Evolutionary conservation across 768 basidiomycete genomes (phyloP).

Genomic region (Tylopilus subfusipes): DNA sequence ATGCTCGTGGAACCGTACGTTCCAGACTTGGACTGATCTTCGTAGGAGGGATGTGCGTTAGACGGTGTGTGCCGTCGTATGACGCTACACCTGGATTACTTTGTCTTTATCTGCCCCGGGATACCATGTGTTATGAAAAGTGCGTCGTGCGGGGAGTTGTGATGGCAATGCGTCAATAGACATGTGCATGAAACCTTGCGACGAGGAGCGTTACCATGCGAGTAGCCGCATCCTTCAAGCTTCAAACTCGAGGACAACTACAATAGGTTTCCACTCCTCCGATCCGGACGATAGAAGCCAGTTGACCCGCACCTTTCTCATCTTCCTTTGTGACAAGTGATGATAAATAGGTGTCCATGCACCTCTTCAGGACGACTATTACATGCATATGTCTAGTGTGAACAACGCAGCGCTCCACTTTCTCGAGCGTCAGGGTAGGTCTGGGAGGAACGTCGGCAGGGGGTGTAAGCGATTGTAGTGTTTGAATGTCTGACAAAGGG

Average conservation of each 20-base stretch:
- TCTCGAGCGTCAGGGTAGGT: neutral
- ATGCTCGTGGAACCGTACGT: constrained; percentile 84
- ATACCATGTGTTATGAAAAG: constrained; percentile 12
- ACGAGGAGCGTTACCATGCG: too few species aligned
- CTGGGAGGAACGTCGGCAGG: neutral
- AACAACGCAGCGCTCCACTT: neutral
- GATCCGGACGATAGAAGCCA: neutral
- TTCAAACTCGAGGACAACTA: too few species aligned
- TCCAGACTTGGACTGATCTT: constrained; percentile 35
- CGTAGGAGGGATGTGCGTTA: neutral
- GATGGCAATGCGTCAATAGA: neutral
- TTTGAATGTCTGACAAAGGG: neutral
- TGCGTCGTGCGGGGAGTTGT: neutral
- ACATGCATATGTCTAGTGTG: neutral
- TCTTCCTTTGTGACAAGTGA: neutral
- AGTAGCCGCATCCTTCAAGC: too few species aligned
- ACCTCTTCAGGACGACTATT: neutral
- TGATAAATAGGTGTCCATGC: neutral
- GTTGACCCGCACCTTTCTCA: neutral
- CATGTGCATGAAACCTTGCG: too few species aligned
- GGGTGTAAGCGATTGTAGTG: neutral
- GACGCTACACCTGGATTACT: constrained; percentile 1
- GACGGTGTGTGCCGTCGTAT: neutral
- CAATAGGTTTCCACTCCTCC: neutral
- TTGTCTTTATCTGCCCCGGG: neutral